Evolutionary conservation across 2,329 filamentous ascomycete species (phyloP), one percentile per base, ranked within the genome.

Genomic region (Apiospora kogelbergensis): DNA sequence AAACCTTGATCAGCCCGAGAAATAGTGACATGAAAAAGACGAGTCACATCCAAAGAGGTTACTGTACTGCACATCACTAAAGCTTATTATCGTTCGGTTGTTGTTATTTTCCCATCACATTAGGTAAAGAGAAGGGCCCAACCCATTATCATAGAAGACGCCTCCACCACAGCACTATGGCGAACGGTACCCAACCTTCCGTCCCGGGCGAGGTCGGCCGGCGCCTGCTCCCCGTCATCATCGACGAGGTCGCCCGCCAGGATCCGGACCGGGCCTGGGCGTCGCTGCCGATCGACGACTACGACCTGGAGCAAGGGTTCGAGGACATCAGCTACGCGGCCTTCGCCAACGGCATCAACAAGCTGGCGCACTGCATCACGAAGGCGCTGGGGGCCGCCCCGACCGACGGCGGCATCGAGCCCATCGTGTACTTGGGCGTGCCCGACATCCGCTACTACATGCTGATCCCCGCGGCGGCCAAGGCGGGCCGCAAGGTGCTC

Each of bases 401-500:
- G 17, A 15, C 26, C 26, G 17, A 13, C 17, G 63, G 69, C 5
- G 68, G 24, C 46, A 68, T 73, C 26, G 71, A 73, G 24, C 71
- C 72, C 24, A 66, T 73, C 40, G 67, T 71, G 1, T 73, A 73
- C 44, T 71, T 73, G 42, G 72, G 72, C 9, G 68, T 70, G 1
- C 69, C 68, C 15, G 72, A 73, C 68, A 48, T 73, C n/a, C 69
- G 72, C n/a, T 73, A 73, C 33, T 71, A 73, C 45, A 71, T 73
- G 68, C 60, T 73, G 22, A 71, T 71, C 44, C 70, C 71, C 63
- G 72, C 72, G 13, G 72, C 70, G 26, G 72, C 70, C 69, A 85
- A 85, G 73, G 79, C 81, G 2, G 82, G 83, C 2, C 81, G 83
- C 71, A 80, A 81, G 66, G 77, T 79, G 13, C 70, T 81, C 0